These are phyloP conservation scores for Elasticomyces elasticus DNA, from an alignment of 495 filamentous ascomycete genomes.

Conservation along the genomic window DNA sequence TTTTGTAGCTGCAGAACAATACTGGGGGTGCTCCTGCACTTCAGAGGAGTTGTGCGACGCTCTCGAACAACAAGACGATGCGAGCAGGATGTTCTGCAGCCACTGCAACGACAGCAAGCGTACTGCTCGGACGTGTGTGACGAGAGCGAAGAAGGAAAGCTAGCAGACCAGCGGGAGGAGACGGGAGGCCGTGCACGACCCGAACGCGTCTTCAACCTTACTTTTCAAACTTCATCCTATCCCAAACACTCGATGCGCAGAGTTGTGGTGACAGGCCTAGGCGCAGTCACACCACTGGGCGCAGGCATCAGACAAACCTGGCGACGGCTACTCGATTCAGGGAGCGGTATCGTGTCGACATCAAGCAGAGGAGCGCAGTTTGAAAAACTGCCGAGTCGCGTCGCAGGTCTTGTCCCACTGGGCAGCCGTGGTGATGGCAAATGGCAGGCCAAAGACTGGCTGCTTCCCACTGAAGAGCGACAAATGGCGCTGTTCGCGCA, in stretches of 20 bases:
- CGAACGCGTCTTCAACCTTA: too few species aligned
- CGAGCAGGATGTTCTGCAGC: too few species aligned
- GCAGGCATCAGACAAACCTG: constrained; percentile 72
- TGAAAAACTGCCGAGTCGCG: constrained; percentile 63
- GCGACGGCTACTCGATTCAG: constrained; percentile 65
- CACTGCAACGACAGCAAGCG: too few species aligned
- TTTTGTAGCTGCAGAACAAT: too few species aligned
- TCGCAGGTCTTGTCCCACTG: constrained; percentile 71
- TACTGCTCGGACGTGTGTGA: too few species aligned
- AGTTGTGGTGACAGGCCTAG: constrained; percentile 91
- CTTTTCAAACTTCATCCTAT: neutral
- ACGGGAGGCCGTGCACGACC: too few species aligned
- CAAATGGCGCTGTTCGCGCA: constrained; percentile 88
- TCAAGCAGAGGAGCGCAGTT: constrained; percentile 48
- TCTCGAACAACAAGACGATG: too few species aligned
- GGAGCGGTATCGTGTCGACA: constrained; percentile 70
- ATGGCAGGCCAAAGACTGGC: constrained; percentile 72
- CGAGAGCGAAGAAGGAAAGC: too few species aligned
- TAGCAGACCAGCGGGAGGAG: too few species aligned
- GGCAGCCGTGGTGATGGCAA: constrained; percentile 46
- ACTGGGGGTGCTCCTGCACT: too few species aligned
- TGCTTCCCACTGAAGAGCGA: constrained; percentile 52
- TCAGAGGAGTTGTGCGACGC: too few species aligned
- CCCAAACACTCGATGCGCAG: constrained; percentile 54
- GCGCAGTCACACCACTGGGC: constrained; percentile 83